These are phyloP conservation scores for Monosporascus sp. DNA, from an alignment of 2,329 filamentous ascomycete genomes.

Conservation along the genomic window DNA sequence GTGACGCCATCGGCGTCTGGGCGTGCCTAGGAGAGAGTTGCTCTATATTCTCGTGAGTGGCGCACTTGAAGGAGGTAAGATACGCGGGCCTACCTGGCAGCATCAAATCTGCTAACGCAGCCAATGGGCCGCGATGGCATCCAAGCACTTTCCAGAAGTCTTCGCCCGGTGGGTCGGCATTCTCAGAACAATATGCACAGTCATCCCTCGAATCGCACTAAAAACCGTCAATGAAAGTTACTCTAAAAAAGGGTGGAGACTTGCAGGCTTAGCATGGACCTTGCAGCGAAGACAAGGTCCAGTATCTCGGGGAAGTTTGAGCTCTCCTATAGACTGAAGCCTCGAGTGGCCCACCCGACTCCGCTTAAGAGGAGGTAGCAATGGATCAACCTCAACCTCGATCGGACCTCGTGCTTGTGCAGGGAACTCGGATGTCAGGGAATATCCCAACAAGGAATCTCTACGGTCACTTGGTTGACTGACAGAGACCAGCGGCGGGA, in stretches of 20 bases:
- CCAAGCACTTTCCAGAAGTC: constrained; percentile 46
- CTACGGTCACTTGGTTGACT: constrained; percentile 34
- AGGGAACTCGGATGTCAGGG: constrained; percentile 36
- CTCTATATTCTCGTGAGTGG: constrained; percentile 28
- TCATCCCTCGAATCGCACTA: constrained; percentile 49
- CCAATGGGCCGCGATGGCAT: constrained; percentile 46
- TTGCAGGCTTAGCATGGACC: constrained; percentile 41
- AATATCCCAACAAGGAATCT: constrained; percentile 35
- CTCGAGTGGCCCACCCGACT: constrained; percentile 48
- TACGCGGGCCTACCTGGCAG: constrained; percentile 39
- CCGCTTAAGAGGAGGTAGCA: constrained; percentile 51
- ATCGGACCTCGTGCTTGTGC: constrained; percentile 33
- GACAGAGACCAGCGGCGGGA: constrained; percentile 31
- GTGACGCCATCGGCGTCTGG: constrained; percentile 47
- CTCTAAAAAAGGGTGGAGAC: constrained; percentile 7
- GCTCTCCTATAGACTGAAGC: constrained; percentile 53
- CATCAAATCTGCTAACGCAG: constrained; percentile 43
- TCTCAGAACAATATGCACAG: constrained; percentile 42
- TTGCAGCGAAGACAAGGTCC: constrained; percentile 50
- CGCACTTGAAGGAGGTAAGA: background rate
- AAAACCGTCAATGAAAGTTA: constrained; percentile 13
- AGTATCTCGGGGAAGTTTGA: constrained; percentile 43
- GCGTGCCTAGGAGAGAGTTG: constrained; percentile 43
- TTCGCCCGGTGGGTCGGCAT: constrained; percentile 30
- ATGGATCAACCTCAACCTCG: constrained; percentile 45